A percentile compares a stretch with the other conserved stretches of the same genome.
Conservation (phyloP, 2,329 filamentous ascomycete species). For the Dothideomycetes sp. region DNA sequence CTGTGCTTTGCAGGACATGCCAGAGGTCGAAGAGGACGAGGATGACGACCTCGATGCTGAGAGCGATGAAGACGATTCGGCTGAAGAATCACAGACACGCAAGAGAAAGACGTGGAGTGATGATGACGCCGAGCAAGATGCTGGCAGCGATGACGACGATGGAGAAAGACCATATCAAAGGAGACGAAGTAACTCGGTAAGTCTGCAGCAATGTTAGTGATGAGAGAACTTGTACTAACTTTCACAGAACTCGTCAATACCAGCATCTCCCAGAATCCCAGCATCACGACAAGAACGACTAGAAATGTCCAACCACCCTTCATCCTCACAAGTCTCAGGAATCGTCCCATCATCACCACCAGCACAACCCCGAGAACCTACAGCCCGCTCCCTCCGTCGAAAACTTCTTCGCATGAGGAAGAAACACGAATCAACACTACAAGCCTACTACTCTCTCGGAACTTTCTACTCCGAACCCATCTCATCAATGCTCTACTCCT, state of each 20-base stretch:
- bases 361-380: slow-evolving; percentile 53
- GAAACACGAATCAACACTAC: slow-evolving; percentile 67
- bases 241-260: slow-evolving; percentile 56
- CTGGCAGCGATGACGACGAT: slow-evolving; percentile 52
- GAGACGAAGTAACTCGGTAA: slow-evolving; percentile 78
- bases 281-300: slow-evolving; percentile 14
- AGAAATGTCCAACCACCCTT: slow-evolving; percentile 25
- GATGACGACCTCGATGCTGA: slow-evolving; percentile 52
- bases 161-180: slow-evolving; percentile 69
- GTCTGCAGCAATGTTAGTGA: too few species aligned
- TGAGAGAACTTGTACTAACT: too few species aligned
- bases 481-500: slow-evolving; percentile 85
- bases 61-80: slow-evolving; percentile 42
- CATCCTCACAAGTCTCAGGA: slow-evolving; percentile 34
- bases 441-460: slow-evolving; percentile 76
- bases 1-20: slow-evolving; percentile 80
- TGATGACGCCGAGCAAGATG: slow-evolving; percentile 22
- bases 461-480: slow-evolving; percentile 92
- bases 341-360: slow-evolving; percentile 44
- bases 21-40: slow-evolving; percentile 69
- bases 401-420: slow-evolving; percentile 65
- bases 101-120: slow-evolving; percentile 33
- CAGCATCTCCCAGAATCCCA: slow-evolving; percentile 47
- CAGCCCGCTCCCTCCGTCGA: slow-evolving; percentile 61
- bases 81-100: slow-evolving; percentile 22